A percentile compares a stretch with the other conserved stretches of the same genome.
These are phyloP conservation scores for Brassica juncea DNA, from an alignment of 345 rosid species.

Conservation along the genomic window DNA sequence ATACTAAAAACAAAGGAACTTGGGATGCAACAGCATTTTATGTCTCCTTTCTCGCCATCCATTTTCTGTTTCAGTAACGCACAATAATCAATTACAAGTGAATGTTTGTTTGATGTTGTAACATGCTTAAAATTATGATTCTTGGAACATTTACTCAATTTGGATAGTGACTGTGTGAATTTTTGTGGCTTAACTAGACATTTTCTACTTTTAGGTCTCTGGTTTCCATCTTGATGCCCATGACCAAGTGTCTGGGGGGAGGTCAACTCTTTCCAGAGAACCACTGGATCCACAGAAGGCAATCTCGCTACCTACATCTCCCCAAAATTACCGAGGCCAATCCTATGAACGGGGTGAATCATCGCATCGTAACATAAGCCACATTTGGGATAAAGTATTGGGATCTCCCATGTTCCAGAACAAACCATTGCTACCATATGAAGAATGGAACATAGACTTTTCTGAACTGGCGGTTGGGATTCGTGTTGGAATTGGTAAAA, in stretches of 20 bases:
- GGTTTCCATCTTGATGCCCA: constrained; percentile 61
- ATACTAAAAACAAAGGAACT: constrained; percentile 2
- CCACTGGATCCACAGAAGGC: constrained; percentile 80
- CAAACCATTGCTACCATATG: constrained; percentile 71
- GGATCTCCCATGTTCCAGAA: constrained; percentile 82
- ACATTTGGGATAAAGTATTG: constrained; percentile 85
- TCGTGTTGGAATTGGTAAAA: constrained; percentile 96
- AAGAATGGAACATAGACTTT: constrained; percentile 95
- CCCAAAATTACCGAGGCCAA: constrained; percentile 72
- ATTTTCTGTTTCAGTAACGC: constrained; percentile 9
- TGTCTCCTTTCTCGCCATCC: constrained; percentile 1
- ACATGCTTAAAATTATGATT: constrained; percentile 3
- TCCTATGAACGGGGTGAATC: constrained; percentile 57
- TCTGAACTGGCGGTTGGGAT: constrained; percentile 90
- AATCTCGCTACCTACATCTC: constrained; percentile 91
- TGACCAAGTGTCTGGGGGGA: constrained; percentile 63
- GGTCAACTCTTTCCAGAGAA: constrained; percentile 62
- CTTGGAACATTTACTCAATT: constrained; percentile 16
- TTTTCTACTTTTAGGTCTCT: constrained; percentile 52
- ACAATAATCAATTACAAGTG: constrained; percentile 11
- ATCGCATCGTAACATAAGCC: constrained; percentile 45
- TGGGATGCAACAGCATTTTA: neutral
- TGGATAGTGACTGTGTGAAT: constrained; percentile 17
- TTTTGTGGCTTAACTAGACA: constrained; percentile 28
- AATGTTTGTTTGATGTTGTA: constrained; percentile 2